Evolutionary conservation across 805 yeast species (phyloP), one percentile per base, ranked within the genome.

Genomic region (Spathaspora boniae): DNA sequence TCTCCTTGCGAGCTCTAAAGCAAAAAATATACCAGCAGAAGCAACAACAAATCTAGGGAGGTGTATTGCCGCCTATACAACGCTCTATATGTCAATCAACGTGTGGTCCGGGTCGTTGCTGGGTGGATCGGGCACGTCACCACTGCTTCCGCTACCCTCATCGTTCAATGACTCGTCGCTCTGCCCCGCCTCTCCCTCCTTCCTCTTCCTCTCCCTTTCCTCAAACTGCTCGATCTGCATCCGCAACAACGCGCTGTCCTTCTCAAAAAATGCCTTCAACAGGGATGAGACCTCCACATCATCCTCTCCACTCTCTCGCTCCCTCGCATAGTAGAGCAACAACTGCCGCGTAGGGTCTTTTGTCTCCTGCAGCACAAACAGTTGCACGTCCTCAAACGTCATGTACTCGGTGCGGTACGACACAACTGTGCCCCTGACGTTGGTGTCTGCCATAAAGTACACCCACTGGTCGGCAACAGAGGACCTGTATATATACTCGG

Each of bases 401-500:
- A 50, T 45, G 6, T 44, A 37, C 28, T 53, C 55, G 20, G 47
- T 35, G 6, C 41, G 36, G 31, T 43, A 53, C 11, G 32, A 29
- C 8, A 53, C 44, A 6, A 31, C 31, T 19, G 41, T 42, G 14
- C 39, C 40, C 9, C 14, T 16, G 7, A 20, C 15, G 6, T 29
- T 26, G 8, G 29, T 27, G 7, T 36, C 21, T 3, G 47, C 47
- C 9, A 41, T 36, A 32, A 47, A 47, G 31, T 46, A 44, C 1
- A 50, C 47, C 62, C 62, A 58, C 4, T 45, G 43, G 20, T 46
- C 49, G 17, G 36, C 47, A 3, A 37, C 38, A 5, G 35, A 31
- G 3, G 33, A 44, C 37, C 23, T 47, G 43, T 56, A 58, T 31
- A 48, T 58, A 42, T 56, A 66, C 26, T 54, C 54, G 6, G 43